Evolutionary conservation across 352 stramenopile species (phyloP).

Genomic region (Pythium pyrilobum): DNA sequence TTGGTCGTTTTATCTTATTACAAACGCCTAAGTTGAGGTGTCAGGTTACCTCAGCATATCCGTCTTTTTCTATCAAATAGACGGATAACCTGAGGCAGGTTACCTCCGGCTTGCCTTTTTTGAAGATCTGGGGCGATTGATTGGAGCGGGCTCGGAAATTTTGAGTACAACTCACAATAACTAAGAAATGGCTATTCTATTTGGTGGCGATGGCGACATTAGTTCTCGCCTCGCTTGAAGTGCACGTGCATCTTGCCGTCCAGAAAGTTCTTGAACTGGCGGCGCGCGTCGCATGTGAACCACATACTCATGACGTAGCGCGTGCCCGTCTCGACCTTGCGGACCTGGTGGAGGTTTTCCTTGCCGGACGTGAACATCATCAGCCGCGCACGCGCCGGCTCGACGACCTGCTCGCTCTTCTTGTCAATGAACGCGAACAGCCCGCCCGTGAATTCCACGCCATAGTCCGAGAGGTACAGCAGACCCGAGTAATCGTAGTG

Average conservation of each 20-base stretch:
- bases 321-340: slow-evolving; percentile 64
- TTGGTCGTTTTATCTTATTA: too few species aligned
- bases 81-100: too few species aligned
- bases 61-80: too few species aligned
- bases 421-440: slow-evolving; percentile 89
- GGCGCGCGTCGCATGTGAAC: slow-evolving; percentile 89
- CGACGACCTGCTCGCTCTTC: slow-evolving; percentile 57
- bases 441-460: slow-evolving; percentile 84
- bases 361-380: slow-evolving; percentile 89
- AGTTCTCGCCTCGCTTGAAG: slow-evolving; percentile 47
- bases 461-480: slow-evolving; percentile 82
- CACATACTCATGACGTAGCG: slow-evolving; percentile 90
- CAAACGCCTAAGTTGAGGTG: too few species aligned
- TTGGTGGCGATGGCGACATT: too few species aligned
- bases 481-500: slow-evolving; percentile 93
- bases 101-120: too few species aligned
- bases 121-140: too few species aligned
- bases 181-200: too few species aligned
- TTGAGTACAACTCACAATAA: too few species aligned
- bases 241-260: slow-evolving; percentile 81
- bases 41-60: too few species aligned
- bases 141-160: too few species aligned
- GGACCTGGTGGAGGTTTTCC: slow-evolving; percentile 87
- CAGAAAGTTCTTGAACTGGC: slow-evolving; percentile 88
- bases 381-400: slow-evolving; percentile 68